Base-by-base conservation (phyloP, 225 moss, liverwort and hornwort genomes). In the Asterella californica region DNA sequence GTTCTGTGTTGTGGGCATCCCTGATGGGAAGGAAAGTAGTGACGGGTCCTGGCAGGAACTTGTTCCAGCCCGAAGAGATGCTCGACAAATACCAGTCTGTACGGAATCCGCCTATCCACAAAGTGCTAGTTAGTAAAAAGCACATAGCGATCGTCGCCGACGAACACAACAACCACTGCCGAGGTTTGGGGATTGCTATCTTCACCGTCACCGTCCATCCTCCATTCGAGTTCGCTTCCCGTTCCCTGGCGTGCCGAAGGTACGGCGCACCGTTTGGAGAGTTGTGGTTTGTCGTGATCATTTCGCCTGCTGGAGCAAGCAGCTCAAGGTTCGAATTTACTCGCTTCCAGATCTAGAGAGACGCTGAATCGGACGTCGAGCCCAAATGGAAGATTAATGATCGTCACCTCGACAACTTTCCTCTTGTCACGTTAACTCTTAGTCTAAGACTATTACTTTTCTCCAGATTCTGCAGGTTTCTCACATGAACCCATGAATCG, bases 171-270 rank as follows among this genome's bases (percentile, higher is more conserved):
- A 76, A 9, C 75, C 75, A 76, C 0, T 76, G 53, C 22, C 75
- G 75, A 49, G 75, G 55, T 57, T 57, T 76, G 10, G 75, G 75
- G 55, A 76, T 34, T 24, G 48, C 49, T 29, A 76, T 76, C 55
- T 57, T 76, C 75, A 76, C 29, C 10, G 75, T 76, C 37, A 76
- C 55, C 24, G 75, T 76, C 75, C 75, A 76, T 37, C 53, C 55
- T 2, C 57, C 75, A 5, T 76, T 32, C 32, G 53, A 9, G 33
- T 9, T 27, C 6, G 3, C 2, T 9, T 57, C 33, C 8, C n/a
- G 32, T 21, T 76, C 75, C 36, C 55, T 76, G 53, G 53, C 55
- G 55, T 54, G 55, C 19, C 75, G 75, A 76, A 57, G 75, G 33
- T 76, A 57, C 48, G 75, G 75, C 0, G 32, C 55, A 32, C 67